Evolutionary conservation across 1,284 basidiomycete genomes (phyloP).

Genomic region (Singerocomus inundabilis): DNA sequence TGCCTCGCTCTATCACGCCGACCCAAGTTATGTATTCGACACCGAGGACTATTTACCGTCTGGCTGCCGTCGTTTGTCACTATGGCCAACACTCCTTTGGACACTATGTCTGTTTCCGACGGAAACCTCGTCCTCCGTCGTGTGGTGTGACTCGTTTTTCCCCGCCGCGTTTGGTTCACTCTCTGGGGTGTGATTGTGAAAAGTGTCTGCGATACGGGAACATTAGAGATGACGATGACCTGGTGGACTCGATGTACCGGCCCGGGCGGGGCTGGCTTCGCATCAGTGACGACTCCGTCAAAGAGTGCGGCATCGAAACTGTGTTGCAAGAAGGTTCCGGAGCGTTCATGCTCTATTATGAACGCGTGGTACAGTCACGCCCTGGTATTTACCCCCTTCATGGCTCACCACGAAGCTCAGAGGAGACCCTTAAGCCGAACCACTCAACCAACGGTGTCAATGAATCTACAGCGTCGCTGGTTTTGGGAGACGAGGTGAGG

Average conservation of each 20-base stretch:
- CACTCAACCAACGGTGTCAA: slow-evolving; percentile 37
- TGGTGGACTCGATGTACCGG: slow-evolving; percentile 34
- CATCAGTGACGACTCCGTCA: slow-evolving; percentile 82
- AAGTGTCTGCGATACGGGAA: slow-evolving; percentile 41
- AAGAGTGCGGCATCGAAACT: slow-evolving; percentile 72
- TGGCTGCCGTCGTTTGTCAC: slow-evolving; percentile 84
- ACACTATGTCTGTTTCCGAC: slow-evolving; percentile 88
- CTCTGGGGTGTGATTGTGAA: slow-evolving; percentile 45
- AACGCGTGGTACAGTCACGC: slow-evolving; percentile 54
- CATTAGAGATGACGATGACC: slow-evolving; percentile 41
- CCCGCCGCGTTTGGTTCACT: slow-evolving; percentile 51
- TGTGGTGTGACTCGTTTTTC: slow-evolving; percentile 35
- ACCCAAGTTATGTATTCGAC: slow-evolving; percentile 51
- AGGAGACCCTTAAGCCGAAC: slow-evolving; percentile 63
- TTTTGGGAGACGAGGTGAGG: slow-evolving; percentile 20
- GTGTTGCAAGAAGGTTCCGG: slow-evolving; percentile 71
- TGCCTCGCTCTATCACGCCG: slow-evolving; percentile 50
- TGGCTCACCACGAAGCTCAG: slow-evolving; percentile 44
- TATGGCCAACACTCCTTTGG: slow-evolving; percentile 88
- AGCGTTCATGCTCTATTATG: slow-evolving; percentile 91
- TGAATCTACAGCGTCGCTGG: slow-evolving; percentile 45
- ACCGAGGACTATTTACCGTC: slow-evolving; percentile 70
- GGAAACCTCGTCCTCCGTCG: slow-evolving; percentile 59
- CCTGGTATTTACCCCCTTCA: slow-evolving; percentile 29
- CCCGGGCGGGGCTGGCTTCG: slow-evolving; percentile 76